Base-by-base conservation (phyloP, 805 yeast species). In the Yarrowia sp. region DNA sequence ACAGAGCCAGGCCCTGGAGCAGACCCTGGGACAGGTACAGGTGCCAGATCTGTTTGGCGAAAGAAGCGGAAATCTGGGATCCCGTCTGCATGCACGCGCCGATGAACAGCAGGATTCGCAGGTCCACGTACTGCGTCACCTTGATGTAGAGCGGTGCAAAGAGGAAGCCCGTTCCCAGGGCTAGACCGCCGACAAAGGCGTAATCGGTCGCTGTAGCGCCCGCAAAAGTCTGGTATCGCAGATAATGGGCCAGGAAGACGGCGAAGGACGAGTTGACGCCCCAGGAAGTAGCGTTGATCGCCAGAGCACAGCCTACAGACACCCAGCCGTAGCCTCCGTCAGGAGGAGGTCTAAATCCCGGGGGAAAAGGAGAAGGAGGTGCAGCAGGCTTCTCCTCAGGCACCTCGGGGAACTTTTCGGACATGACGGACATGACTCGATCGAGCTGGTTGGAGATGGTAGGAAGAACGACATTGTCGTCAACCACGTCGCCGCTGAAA, bases 21-120 rank as follows among this genome's bases (percentile, higher is more conserved):
- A 81, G 66, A 2, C 86, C 86, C 68, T 82, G 85, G 6, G 84
- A 77, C 61, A 82, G 68, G 67, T 74, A 80, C 12, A 82, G 65
- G 64, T 82, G 84, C 84, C 84, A 82, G 12, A 78, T 67, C 19
- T 74, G 12, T 14, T 8, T 33, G 14, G 53, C 53, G 9, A 58
- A 58, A 7, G 62, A 58, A 14, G 62, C 62, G 7, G 62, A 31
- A 6, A 58, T 19, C 32, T 41, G 51, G 3, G 62, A 41, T n/a
- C 62, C 62, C 12, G 53, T 44, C 51, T 44, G 51, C 53, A 58
- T 42, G 33, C 32, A 25, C 8, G 53, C 53, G 14, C 62, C 62
- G 24, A 58, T 31, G 25, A 35, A 22, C 8, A 58, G 42, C 13
- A 58, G 41, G 25, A 42, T 32, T 58, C 62, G 51, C 22, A 44